These are phyloP conservation scores for Cryphonectria nitschkei DNA, from an alignment of 2,329 filamentous ascomycete species.

Conservation along the genomic window DNA sequence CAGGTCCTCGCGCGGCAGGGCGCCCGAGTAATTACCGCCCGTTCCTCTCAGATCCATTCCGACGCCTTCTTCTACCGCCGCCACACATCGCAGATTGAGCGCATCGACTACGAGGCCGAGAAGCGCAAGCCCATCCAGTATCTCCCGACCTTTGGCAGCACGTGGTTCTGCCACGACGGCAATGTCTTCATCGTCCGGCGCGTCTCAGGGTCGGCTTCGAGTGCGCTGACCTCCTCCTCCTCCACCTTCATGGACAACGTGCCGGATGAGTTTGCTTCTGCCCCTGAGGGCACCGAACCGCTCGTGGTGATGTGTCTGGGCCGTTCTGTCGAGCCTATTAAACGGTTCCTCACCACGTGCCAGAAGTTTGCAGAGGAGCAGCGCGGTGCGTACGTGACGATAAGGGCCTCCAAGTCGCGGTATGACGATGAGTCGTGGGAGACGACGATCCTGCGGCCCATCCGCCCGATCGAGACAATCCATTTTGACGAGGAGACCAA, in stretches of 20 bases:
- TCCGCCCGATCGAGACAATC: conserved; percentile 41
- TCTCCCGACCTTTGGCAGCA: conserved; percentile 43
- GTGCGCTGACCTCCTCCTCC: conserved; percentile 2
- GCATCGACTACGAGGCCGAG: conserved; percentile 38
- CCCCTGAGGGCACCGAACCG: conserved; percentile 43
- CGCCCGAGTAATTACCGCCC: conserved; percentile 41
- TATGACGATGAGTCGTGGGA: conserved; percentile 40
- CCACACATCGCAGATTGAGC: conserved; percentile 33
- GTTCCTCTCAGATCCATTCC: conserved; percentile 38
- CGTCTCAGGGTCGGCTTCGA: conserved; percentile 32
- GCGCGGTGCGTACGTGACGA: conserved; percentile 41
- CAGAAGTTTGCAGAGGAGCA: conserved; percentile 41
- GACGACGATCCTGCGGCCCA: conserved; percentile 40
- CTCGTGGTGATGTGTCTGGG: conserved; percentile 45
- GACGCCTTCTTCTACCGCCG: conserved; percentile 38
- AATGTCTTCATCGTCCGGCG: conserved; percentile 43
- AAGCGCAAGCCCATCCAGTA: conserved; percentile 43
- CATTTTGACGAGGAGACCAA: conserved; percentile 55
- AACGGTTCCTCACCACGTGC: conserved; percentile 37
- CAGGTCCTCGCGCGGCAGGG: conserved; percentile 38
- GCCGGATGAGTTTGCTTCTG: conserved; percentile 40
- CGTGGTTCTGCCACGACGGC: conserved; percentile 41
- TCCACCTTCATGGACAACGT: conserved; percentile 28
- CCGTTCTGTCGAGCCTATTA: conserved; percentile 39
- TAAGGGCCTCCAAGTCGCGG: conserved; percentile 38